These are phyloP conservation scores for Lepidium campestre DNA, from an alignment of 441 rosid genomes.

Conservation along the genomic window DNA sequence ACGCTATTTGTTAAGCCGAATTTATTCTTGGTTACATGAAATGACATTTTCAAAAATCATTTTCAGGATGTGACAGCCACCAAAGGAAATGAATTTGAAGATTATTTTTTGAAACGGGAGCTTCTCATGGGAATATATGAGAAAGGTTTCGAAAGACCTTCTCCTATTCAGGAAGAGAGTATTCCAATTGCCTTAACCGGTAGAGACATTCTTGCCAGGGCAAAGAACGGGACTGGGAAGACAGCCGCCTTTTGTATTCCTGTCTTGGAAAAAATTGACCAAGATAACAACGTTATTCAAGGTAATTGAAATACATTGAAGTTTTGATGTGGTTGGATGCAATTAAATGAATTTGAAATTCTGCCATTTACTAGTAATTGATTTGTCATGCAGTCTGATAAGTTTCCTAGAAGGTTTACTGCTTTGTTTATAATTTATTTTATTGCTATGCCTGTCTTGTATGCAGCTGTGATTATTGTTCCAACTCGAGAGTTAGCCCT, in stretches of 20 bases:
- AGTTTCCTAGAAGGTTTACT: background rate
- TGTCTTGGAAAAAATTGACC: constrained; percentile 96
- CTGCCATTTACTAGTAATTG: background rate
- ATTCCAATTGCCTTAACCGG: constrained; percentile 98
- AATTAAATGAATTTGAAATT: background rate
- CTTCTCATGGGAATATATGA: constrained; percentile 97
- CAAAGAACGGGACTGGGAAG: constrained; percentile 97
- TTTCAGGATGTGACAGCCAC: constrained; percentile 96
- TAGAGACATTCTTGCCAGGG: constrained; percentile 97
- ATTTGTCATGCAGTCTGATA: background rate
- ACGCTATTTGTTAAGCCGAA: background rate
- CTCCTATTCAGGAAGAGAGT: constrained; percentile 99
- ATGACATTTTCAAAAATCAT: background rate
- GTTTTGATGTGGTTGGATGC: background rate
- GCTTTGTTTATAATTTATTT: background rate
- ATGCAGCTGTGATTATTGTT: constrained; percentile 86
- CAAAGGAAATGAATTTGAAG: constrained; percentile 97
- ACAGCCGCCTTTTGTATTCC: constrained; percentile 98
- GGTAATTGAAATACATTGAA: constrained; percentile 43
- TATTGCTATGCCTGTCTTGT: background rate
- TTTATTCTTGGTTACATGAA: background rate
- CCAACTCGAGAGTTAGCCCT: constrained; percentile 96
- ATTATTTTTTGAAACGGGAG: constrained; percentile 91
- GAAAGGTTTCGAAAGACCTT: constrained; percentile 98
- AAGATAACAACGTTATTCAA: constrained; percentile 89